Evolutionary conservation across 805 yeast genomes (phyloP), one percentile per base, ranked within the genome.

Genomic region (Lachancea mirantina): DNA sequence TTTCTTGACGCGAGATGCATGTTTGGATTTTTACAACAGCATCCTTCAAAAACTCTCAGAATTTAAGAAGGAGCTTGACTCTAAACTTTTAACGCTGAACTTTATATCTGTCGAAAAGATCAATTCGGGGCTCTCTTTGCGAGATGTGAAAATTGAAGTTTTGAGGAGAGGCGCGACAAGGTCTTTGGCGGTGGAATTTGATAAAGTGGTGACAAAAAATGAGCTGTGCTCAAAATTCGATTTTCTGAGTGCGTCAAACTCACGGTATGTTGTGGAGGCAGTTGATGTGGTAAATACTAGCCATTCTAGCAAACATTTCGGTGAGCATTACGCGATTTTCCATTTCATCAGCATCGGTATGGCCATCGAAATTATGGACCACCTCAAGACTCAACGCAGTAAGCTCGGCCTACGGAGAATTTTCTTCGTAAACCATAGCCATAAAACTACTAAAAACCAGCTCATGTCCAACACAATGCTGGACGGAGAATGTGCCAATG

Each of bases 11-110:
- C 41, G 50, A 16, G 56, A 56, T 17, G 46, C 59, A 6, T 61
- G 66, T 37, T 35, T 61, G 28, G 51, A 57, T 34, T 62, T 59
- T 36, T 64, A 61, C 44, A 62, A 64, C 36, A 55, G 50, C 24
- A 43, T 63, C 6, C 41, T 62, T 20, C 62, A 60, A 28, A 52
- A 57, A 32, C 42, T 60, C n/a, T 43, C 59, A 10, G 62, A 57
- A 23, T 61, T 55, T 30, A 60, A 63, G 20, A 47, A 52, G 9
- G 46, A 49, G 11, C 49, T 68, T 14, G 56, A 64, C 10, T 68
- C 72, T 0, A 63, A 66, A 10, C 38, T 52, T 4, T 40, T 70
- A 30, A 42, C 51, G 16, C 43, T 70, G 25, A 49, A 51, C 31
- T 64, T 62, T 39, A 59, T 62, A 1, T 38, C 42, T 1, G 18